Evolutionary conservation across 441 rosid species (phyloP), one percentile per base, ranked within the genome.

Genomic region (Corymbia calophylla): DNA sequence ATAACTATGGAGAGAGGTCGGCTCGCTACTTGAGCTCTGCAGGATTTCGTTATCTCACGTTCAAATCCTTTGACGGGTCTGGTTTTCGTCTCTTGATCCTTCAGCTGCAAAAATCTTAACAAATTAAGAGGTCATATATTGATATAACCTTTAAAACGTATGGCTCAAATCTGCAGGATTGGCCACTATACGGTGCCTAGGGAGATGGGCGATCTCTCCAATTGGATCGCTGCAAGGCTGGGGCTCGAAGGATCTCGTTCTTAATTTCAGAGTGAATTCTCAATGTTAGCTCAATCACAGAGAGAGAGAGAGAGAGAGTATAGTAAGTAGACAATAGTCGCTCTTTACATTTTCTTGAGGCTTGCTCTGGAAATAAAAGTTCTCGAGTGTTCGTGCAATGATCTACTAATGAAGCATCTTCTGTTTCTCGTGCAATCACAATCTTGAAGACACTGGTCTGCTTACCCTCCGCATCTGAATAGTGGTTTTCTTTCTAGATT

Each of bases 211-310:
- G 85, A 89, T 16, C 84, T 89, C 87, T 89, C 88, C 66, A 85
- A 44, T 53, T 89, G 90, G 90, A 68, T 89, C 70, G 25, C 66
- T 23, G 49, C 84, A 6, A 86, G 90, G 85, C 49, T 89, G 87
- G 84, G 90, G 54, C 90, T 89, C 18, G 88, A 89, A 21, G 90
- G 90, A 73, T 89, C 87, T n/a, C 89, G 87, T 85, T 15, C 89
- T 4, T 88, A 73, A 88, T 47, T 47, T 80, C 17, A 15, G 53
- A 80, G 85, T 16, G 85, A 80, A 47, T 44, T 47, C 11, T 80
- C 18, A 44, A 18, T 66, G 21, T 77, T 77, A 23, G 51, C 7
- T 77, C 49, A 77, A 39, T 44, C 10, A 77, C 1, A 73, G 51
- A 73, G 81, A 70, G 48, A 70, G 80, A 9, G 25, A n/a, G 77